Evolutionary conservation across 2,329 filamentous ascomycete genomes (phyloP).

Genomic region (Cercospora sp.): DNA sequence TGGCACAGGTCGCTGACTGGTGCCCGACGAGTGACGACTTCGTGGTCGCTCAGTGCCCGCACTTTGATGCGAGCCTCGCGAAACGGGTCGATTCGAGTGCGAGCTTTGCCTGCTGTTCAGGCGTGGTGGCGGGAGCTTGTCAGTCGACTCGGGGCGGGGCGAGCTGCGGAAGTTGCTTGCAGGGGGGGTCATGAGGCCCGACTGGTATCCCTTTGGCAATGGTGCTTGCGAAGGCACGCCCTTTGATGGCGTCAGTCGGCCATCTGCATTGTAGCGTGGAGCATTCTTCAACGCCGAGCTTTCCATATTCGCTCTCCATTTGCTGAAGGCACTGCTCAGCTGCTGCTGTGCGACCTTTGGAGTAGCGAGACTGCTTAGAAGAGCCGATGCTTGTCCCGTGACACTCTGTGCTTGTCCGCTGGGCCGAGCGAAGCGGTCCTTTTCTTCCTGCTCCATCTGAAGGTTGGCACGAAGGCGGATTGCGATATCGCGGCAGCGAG

Average conservation of each 20-base stretch:
- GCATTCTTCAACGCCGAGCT: slow-evolving; percentile 41
- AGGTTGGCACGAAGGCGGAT: slow-evolving; percentile 92
- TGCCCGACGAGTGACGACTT: slow-evolving; percentile 5
- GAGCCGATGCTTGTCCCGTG: slow-evolving; percentile 64
- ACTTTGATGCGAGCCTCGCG: slow-evolving; percentile 15
- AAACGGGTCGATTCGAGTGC: slow-evolving; percentile 8
- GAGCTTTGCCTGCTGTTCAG: slow-evolving; percentile 26
- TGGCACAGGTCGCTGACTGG: slow-evolving; percentile 13
- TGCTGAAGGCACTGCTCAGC: slow-evolving; percentile 95
- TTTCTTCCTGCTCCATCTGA: slow-evolving; percentile 97
- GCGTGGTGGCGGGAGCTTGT: slow-evolving; percentile 27
- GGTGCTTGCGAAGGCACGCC: slow-evolving; percentile 42
- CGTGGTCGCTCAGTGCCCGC: slow-evolving; percentile 13
- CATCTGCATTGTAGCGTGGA: slow-evolving; percentile 47
- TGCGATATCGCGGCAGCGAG: slow-evolving; percentile 81
- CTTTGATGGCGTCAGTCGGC: slow-evolving; percentile 51
- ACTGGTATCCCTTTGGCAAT: slow-evolving; percentile 62
- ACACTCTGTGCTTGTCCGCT: slow-evolving; percentile 32
- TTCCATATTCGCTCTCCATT: slow-evolving; percentile 73
- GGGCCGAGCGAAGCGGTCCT: slow-evolving; percentile 67
- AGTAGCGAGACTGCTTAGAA: slow-evolving; percentile 73
- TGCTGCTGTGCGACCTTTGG: slow-evolving; percentile 72
- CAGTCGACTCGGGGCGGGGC: slow-evolving; percentile 46
- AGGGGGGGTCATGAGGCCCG: slow-evolving; percentile 87
- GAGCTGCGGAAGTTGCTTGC: slow-evolving; percentile 69